A percentile compares a stretch with the other conserved stretches of the same genome.
Evolutionary conservation across 768 basidiomycete genomes (phyloP).

Genomic region (Boletus vinaceobasis): DNA sequence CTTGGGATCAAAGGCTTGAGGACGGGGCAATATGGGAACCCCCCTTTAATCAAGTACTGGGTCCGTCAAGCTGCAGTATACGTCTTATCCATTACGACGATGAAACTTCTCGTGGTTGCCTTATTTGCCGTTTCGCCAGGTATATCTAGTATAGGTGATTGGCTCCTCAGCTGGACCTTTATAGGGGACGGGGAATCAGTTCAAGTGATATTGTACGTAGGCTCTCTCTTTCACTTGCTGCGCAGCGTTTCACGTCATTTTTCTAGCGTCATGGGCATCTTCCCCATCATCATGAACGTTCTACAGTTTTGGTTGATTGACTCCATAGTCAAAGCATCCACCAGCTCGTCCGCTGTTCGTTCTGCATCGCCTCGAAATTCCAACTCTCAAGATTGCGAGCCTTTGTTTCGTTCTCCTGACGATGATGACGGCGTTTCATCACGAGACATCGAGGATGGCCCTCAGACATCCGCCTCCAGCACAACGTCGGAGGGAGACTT

Average conservation of each 20-base stretch:
- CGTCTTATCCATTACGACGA: conserved; percentile 70
- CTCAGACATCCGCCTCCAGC: conserved; percentile 34
- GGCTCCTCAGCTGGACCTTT: conserved; percentile 77
- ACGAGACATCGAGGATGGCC: conserved; percentile 48
- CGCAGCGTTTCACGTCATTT: conserved; percentile 6
- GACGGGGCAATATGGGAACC: conserved; percentile 85
- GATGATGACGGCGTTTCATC: conserved; percentile 41
- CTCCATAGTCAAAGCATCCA: conserved; percentile 80
- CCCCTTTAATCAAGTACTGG: conserved; percentile 75
- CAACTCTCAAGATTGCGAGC: conserved; percentile 50
- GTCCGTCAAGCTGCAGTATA: conserved; percentile 77
- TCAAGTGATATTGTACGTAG: conserved; percentile 77
- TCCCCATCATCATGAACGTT: conserved; percentile 86
- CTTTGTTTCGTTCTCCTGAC: conserved; percentile 59
- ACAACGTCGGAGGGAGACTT: conserved; percentile 29
- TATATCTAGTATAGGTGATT: conserved; percentile 76
- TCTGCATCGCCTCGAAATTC: conserved; percentile 37
- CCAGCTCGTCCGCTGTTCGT: conserved; percentile 37
- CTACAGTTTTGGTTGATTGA: conserved; percentile 96
- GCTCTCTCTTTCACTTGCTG: not conserved
- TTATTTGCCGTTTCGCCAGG: conserved; percentile 69
- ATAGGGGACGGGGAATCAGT: conserved; percentile 58
- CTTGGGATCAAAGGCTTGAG: conserved; percentile 71
- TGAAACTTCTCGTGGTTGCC: conserved; percentile 88
- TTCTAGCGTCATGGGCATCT: conserved; percentile 81